Conservation (phyloP, 225 moss, liverwort and hornwort genomes). For the Pleurozium schreberi region DNA sequence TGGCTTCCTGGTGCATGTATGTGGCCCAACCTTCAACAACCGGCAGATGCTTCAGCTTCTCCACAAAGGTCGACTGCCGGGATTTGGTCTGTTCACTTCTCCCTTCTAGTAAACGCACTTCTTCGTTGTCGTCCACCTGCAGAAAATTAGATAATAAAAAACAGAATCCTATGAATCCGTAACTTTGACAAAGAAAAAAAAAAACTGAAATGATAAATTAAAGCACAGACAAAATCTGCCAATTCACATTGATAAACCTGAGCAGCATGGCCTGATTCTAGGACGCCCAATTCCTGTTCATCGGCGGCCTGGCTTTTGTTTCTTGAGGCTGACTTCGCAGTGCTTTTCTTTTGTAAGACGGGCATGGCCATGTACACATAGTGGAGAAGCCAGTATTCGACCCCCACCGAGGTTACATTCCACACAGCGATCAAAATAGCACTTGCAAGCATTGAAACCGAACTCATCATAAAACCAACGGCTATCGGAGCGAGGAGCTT, state of each 20-base stretch:
- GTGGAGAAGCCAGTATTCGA: conserved; percentile 75
- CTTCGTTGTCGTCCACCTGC: conserved; percentile 24
- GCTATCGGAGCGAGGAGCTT: conserved; percentile 79
- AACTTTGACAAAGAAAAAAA: not conserved
- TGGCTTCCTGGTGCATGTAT: conserved; percentile 72
- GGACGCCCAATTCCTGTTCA: conserved; percentile 7
- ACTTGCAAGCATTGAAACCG: conserved; percentile 54
- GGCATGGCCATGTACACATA: conserved; percentile 59
- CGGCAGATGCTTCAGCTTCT: conserved; percentile 35
- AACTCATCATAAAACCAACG: conserved; percentile 81
- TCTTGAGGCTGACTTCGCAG: not conserved
- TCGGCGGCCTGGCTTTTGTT: not conserved
- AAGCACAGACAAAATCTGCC: not conserved
- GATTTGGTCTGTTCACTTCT: not conserved
- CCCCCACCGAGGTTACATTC: conserved; percentile 64
- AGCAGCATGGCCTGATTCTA: not conserved
- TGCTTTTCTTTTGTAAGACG: conserved; percentile 28
- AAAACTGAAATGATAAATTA: not conserved
- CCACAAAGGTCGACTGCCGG: not conserved
- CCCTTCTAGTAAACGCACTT: conserved; percentile 2
- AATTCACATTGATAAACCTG: not conserved
- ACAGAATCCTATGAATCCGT: not conserved
- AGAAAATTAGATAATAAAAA: not conserved
- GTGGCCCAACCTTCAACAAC: conserved; percentile 62
- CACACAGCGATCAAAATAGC: conserved; percentile 60